A percentile compares a stretch with the other conserved stretches of the same genome.
These are phyloP conservation scores for Solanum pennellii DNA, from an alignment of 257 asterid species.

Conservation along the genomic window DNA sequence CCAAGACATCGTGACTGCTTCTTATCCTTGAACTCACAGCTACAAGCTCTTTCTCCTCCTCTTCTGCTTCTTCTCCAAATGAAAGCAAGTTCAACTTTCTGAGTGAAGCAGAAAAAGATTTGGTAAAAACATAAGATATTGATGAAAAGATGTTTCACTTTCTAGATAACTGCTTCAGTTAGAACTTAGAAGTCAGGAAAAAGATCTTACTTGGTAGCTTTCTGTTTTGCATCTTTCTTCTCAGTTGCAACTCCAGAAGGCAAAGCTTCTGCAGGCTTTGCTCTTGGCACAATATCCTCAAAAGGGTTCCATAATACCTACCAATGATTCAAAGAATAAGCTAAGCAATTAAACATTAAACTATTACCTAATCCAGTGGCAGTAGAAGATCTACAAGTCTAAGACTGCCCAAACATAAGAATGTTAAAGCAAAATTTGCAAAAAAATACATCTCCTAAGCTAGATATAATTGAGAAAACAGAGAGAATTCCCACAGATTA, in stretches of 20 bases:
- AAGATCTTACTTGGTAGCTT: conserved; percentile 59
- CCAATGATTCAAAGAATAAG: conserved; percentile 3
- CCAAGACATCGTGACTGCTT: conserved; percentile 94
- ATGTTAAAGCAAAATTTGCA: not conserved
- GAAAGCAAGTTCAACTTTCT: conserved; percentile 93
- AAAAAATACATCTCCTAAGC: not conserved
- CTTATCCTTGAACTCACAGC: conserved; percentile 54
- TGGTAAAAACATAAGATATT: not conserved
- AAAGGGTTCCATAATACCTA: conserved; percentile 96
- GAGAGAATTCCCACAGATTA: not conserved
- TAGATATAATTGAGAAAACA: not conserved
- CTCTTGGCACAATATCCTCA: conserved; percentile 85
- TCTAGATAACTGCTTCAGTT: not conserved
- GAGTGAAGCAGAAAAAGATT: conserved; percentile 5
- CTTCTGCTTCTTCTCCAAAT: conserved; percentile 99
- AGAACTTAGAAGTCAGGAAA: not conserved
- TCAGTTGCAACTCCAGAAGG: conserved; percentile 28
- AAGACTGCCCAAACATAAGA: not conserved
- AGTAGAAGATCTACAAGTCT: not conserved
- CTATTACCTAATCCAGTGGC: not conserved
- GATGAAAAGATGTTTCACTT: not conserved
- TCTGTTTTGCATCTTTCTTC: conserved; percentile 43
- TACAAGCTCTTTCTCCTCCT: conserved; percentile 79
- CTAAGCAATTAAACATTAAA: conserved; percentile 2
- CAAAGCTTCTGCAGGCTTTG: conserved; percentile 26